Conservation (phyloP, 2,329 filamentous ascomycete genomes). For the Exserohilum rostratum region DNA sequence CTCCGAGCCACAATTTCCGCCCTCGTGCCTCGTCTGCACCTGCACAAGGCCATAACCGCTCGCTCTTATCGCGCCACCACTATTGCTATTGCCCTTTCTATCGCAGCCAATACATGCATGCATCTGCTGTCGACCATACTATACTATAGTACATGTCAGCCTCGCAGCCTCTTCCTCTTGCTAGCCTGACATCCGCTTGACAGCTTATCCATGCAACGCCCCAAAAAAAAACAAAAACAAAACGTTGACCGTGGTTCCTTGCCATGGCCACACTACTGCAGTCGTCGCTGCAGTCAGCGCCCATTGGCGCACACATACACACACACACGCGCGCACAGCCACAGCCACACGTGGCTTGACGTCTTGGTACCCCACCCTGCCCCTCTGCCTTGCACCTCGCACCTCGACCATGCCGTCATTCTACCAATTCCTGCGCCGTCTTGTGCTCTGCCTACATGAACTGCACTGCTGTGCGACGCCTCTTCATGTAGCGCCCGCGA, state of each 20-base stretch:
- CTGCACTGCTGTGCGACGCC: not conserved
- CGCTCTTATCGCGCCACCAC: too few relatives aligned
- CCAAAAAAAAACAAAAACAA: too few relatives aligned
- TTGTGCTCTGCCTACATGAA: not conserved
- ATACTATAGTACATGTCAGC: not conserved
- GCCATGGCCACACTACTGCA: not conserved
- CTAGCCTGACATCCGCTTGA: not conserved
- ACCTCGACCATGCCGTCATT: not conserved
- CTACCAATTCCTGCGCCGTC: too few relatives aligned
- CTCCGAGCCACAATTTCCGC: not conserved
- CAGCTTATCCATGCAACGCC: not conserved
- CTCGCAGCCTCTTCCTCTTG: not conserved
- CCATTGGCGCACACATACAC: too few relatives aligned
- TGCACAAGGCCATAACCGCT: not conserved
- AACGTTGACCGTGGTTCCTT: not conserved
- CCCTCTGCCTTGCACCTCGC: not conserved
- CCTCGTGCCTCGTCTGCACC: not conserved
- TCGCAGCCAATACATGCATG: too few relatives aligned
- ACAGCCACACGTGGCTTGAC: not conserved
- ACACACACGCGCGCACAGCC: not conserved
- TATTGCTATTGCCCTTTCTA: too few relatives aligned
- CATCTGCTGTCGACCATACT: not conserved
- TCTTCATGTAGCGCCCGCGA: slow-evolving; percentile 9
- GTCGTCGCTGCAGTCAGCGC: not conserved
- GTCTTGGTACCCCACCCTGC: slow-evolving; percentile 3